These are phyloP conservation scores for Tylopilus sp. DNA, from an alignment of 768 basidiomycete species.

Conservation along the genomic window DNA sequence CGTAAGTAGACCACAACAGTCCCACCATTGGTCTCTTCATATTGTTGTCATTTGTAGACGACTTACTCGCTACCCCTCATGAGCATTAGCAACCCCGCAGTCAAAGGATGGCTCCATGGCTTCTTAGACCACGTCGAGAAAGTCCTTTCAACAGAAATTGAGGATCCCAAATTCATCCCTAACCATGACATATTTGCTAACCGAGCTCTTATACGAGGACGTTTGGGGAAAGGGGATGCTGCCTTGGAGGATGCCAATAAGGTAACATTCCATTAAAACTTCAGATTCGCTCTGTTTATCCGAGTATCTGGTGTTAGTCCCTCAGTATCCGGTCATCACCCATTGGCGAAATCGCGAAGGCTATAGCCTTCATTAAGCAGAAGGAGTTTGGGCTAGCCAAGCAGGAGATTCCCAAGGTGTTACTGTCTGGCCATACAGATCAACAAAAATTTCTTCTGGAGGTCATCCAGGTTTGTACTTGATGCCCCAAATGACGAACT, in stretches of 20 bases:
- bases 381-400: background rate
- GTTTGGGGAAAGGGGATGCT: background rate
- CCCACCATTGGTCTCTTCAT: background rate
- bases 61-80: slow-evolving; percentile 13
- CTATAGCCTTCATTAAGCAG: slow-evolving; percentile 7
- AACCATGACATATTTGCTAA: slow-evolving; percentile 12
- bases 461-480: slow-evolving; percentile 10
- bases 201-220: slow-evolving; percentile 13
- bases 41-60: background rate
- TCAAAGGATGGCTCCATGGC: slow-evolving; percentile 18
- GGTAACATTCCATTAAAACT: background rate
- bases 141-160: slow-evolving; percentile 12
- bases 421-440: background rate
- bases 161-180: background rate
- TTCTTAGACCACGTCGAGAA: slow-evolving; percentile 7
- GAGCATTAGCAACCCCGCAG: slow-evolving; percentile 15
- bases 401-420: background rate
- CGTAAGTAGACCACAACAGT: background rate
- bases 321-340: slow-evolving; percentile 7
- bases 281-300: background rate
- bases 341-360: slow-evolving; percentile 16
- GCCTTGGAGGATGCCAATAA: slow-evolving; percentile 13
- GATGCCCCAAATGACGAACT: background rate
- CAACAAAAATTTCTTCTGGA: slow-evolving; percentile 2
- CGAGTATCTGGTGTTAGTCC: slow-evolving; percentile 3